Base-by-base conservation (phyloP, 2,329 filamentous ascomycete genomes). In the Drechslerella dactyloides region DNA sequence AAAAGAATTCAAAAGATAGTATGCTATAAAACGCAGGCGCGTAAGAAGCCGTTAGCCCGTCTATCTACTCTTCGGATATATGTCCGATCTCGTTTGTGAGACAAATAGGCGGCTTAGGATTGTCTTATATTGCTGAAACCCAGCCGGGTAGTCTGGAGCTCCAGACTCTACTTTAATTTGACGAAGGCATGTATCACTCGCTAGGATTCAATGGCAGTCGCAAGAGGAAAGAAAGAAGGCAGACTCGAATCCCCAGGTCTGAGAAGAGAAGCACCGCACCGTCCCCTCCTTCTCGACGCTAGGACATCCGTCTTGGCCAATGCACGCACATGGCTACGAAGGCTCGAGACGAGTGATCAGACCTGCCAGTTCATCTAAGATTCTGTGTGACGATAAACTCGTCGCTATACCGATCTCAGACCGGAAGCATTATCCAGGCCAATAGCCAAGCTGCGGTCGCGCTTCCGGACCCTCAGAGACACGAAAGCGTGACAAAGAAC, bases 281-380 rank as follows among this genome's bases (percentile, higher is more conserved):
- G n/a, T n/a, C 15, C 27, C 27, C 27, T 8, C 8, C 27, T 33
- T 33, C 27, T 21, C 19, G 15, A 23, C 11, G 5, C 21, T 19
- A 19, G n/a, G n/a, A n/a, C n/a, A n/a, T n/a, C 19, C n/a, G 44
- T 21, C 15, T 17, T 21, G 15, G 44, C 44, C 8, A 3, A 10
- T 19, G 19, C 44, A 19, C 44, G n/a, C 44, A 48, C 8, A 19
- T 19, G 44, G 44, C 44, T 21, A 17, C 44, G 21, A 48, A 48
- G 2, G 17, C 19, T 48, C 44, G 44, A 48, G 44, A 48, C 44
- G 44, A 48, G 19, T 19, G 19, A 10, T 21, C n/a, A 48, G 44
- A 48, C 44, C 44, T 48, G 44, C 44, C 44, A 48, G 44, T 48
- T 48, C 44, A 23, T 48, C 44, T 48, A 17, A 48, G 44, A 48